Percentiles rank a stretch among this genome's conserved stretches.
phyloP scores from a whole-genome alignment of 768 basidiomycete genomes.

The Amanita rubescens region DNA sequence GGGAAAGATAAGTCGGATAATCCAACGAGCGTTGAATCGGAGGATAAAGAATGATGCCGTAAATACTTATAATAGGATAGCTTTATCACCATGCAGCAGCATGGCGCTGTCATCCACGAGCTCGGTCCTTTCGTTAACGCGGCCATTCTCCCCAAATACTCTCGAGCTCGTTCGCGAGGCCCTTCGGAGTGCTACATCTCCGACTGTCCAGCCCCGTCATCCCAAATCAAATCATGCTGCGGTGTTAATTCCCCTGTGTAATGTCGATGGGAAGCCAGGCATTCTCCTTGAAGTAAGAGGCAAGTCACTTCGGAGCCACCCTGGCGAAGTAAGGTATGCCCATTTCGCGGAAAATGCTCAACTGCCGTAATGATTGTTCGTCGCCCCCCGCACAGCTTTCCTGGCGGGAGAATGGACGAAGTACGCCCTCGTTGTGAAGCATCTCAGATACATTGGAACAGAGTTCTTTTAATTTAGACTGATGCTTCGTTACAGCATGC shows the following conservation, averaged over 20 bases:
- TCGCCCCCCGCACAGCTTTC: conserved; percentile 52
- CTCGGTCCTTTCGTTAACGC: conserved; percentile 17
- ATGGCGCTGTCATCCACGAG: conserved; percentile 2
- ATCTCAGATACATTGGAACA: conserved; percentile 11
- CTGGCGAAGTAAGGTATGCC: conserved; percentile 74
- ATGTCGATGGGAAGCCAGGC: conserved; percentile 57
- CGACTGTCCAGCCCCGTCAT: conserved; percentile 10
- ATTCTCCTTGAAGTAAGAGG: conserved; percentile 68
- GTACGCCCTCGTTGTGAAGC: conserved; percentile 25
- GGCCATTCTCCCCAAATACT: conserved; percentile 32
- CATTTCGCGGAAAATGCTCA: not conserved
- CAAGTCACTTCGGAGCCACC: conserved; percentile 56
- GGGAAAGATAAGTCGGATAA: not conserved
- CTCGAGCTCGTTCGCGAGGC: conserved; percentile 23
- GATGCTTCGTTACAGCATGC: conserved; percentile 46
- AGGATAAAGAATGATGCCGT: not conserved
- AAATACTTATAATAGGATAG: not conserved
- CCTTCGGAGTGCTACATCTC: conserved; percentile 12
- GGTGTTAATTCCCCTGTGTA: conserved; percentile 73
- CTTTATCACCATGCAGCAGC: not conserved
- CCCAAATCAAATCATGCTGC: conserved; percentile 42
- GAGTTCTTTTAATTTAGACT: conserved; percentile 35
- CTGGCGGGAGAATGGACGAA: conserved; percentile 64
- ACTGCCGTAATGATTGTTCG: not conserved
- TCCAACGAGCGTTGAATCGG: not conserved